phyloP scores from a whole-genome alignment of 2,329 filamentous ascomycete genomes.

The Talaromyces marneffei region DNA sequence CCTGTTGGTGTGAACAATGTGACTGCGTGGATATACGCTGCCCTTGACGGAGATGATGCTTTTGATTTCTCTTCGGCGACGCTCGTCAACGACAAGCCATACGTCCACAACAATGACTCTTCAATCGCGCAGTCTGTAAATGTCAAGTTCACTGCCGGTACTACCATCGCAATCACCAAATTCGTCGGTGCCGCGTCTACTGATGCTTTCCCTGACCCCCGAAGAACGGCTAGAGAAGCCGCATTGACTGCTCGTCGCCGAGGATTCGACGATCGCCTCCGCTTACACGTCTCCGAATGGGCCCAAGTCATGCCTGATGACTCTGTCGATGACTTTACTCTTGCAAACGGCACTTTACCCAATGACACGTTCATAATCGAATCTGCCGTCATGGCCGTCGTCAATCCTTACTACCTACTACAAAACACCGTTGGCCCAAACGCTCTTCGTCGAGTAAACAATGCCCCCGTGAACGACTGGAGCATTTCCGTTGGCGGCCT shows the following conservation, averaged over 20 bases:
- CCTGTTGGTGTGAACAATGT: conserved; percentile 58
- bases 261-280: conserved; percentile 53
- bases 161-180: conserved; percentile 56
- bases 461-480: conserved; percentile 51
- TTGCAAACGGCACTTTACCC: conserved; percentile 53
- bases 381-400: conserved; percentile 44
- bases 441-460: conserved; percentile 46
- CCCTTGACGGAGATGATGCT: conserved; percentile 34
- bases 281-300: conserved; percentile 59
- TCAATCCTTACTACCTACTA: conserved; percentile 44
- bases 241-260: conserved; percentile 44
- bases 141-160: conserved; percentile 48
- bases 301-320: conserved; percentile 53
- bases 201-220: conserved; percentile 59
- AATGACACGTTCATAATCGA: conserved; percentile 52
- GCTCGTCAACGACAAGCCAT: conserved; percentile 42
- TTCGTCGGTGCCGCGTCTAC: conserved; percentile 63
- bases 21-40: conserved; percentile 54
- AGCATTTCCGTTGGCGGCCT: conserved; percentile 65
- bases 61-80: conserved; percentile 40
- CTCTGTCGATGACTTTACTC: conserved; percentile 58
- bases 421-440: conserved; percentile 50
- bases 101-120: conserved; percentile 53
- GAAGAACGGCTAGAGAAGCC: conserved; percentile 51
- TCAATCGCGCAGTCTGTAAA: conserved; percentile 59